A percentile compares a stretch with the other conserved stretches of the same genome.
Conservation (phyloP, 352 stramenopile species). For the Phytophthora cajani region DNA sequence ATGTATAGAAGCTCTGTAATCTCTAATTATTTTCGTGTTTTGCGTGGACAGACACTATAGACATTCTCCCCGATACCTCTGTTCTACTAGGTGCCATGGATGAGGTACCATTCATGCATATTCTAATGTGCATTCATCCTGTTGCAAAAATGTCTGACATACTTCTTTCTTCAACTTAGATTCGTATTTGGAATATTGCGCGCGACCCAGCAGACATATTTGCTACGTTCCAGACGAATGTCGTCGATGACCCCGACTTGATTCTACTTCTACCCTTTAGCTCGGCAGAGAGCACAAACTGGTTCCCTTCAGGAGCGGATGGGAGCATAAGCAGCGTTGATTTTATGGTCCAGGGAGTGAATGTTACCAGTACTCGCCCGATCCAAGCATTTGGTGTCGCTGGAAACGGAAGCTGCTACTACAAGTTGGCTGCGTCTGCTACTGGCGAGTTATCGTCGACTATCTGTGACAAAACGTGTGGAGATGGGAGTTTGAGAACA, state of each 20-base stretch:
- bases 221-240: slow-evolving; percentile 27
- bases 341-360: slow-evolving; percentile 48
- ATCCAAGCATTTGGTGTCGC: slow-evolving; percentile 41
- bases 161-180: slow-evolving; percentile 14
- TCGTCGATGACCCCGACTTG: slow-evolving; percentile 23
- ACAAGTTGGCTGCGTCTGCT: slow-evolving; percentile 25
- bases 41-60: slow-evolving; percentile 30
- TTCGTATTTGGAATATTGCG: slow-evolving; percentile 44
- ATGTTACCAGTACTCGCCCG: slow-evolving; percentile 5
- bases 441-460: not conserved
- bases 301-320: slow-evolving; percentile 31
- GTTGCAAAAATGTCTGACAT: not conserved
- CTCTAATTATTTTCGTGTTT: not conserved
- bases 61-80: slow-evolving; percentile 14
- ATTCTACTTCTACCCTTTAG: slow-evolving; percentile 44
- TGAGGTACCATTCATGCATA: slow-evolving; percentile 35
- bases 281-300: slow-evolving; percentile 28
- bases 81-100: slow-evolving; percentile 49
- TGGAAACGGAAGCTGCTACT: slow-evolving; percentile 45
- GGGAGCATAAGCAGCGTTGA: slow-evolving; percentile 42
- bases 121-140: not conserved
- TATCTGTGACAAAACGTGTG: slow-evolving; percentile 32
- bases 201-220: slow-evolving; percentile 29
- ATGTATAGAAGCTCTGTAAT: not conserved
- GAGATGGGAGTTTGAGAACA: slow-evolving; percentile 23